phyloP scores from a whole-genome alignment of 2,329 filamentous ascomycete species.

The Sporothrix pallida region DNA sequence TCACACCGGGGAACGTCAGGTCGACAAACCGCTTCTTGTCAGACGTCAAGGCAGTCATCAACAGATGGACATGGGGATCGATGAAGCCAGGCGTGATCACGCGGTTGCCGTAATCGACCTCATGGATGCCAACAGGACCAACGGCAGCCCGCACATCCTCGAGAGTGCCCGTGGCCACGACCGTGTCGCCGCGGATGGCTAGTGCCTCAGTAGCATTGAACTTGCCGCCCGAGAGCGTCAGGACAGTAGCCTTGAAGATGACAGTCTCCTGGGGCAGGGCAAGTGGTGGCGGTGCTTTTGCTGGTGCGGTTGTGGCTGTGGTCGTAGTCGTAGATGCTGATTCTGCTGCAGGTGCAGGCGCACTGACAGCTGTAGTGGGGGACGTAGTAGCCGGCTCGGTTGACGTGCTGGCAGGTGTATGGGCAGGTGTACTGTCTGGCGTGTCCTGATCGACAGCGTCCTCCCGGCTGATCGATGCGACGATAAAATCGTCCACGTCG shows the following conservation, averaged over 20 bases:
- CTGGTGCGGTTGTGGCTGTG: neutral
- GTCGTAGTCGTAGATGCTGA: neutral
- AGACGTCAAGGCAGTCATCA: slow-evolving; percentile 29
- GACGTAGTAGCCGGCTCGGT: neutral
- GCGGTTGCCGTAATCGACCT: slow-evolving; percentile 27
- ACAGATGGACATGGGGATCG: slow-evolving; percentile 34
- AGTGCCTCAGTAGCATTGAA: slow-evolving; percentile 29
- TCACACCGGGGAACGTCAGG: slow-evolving; percentile 32
- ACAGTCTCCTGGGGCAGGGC: slow-evolving; percentile 10
- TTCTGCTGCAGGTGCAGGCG: neutral
- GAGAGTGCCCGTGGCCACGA: slow-evolving; percentile 28
- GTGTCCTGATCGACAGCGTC: slow-evolving; percentile 9
- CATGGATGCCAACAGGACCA: neutral
- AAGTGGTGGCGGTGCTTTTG: neutral
- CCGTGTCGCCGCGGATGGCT: slow-evolving; percentile 29
- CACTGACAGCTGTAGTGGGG: neutral
- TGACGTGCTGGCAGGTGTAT: neutral
- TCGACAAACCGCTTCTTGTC: slow-evolving; percentile 25
- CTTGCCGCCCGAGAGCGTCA: slow-evolving; percentile 30
- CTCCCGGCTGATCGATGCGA: slow-evolving; percentile 10
- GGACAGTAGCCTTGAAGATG: slow-evolving; percentile 26
- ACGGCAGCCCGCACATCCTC: slow-evolving; percentile 30
- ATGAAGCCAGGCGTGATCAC: slow-evolving; percentile 33
- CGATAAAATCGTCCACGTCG: slow-evolving; percentile 23
- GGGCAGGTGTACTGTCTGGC: neutral